Evolutionary conservation across 192 early-diverging fungal genomes (phyloP), one percentile per base, ranked within the genome.

Genomic region (Entophlyctis helioformis): DNA sequence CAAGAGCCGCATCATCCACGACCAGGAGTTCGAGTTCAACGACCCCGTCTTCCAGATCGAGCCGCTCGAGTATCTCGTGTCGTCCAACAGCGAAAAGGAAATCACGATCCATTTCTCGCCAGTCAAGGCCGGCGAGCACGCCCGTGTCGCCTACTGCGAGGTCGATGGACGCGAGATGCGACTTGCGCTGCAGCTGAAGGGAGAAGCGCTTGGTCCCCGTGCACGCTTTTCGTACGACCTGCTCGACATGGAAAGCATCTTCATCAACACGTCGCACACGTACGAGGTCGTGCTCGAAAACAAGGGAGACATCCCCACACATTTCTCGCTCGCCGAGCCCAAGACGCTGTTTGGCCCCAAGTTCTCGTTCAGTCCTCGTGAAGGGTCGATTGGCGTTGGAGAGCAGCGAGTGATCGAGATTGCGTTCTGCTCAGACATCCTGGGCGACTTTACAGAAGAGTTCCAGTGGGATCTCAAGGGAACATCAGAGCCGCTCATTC

Each of bases 271-370:
- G 19, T 15, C 39, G 18, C 77, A 79, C 46, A 50, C 32, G 25
- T 79, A 69, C 46, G 62, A 74, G 43, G 52, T 78, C 11, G 32
- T 69, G 32, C 36, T 80, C 3, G 74, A 80, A 42, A 80, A 80
- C 45, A 36, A 50, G 0, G 77, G 77, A 11, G 59, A 76, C 4
- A 80, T 80, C 34, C 51, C 59, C 16, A 54, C 63, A 15, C 42
- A 47, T 0, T 78, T 44, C 43, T 36, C 34, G 12, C 19, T 71
- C 0, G 3, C 40, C n/a, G 48, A 38, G 20, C 39, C 58, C 4
- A 35, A 34, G 7, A 42, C 54, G 7, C 19, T 61, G 6, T 71
- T 70, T 56, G 67, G 69, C 13, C 60, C 63, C 10, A 67, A 65
- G 40, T 73, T 78, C 42, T 39, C 13, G 2, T 78, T 80, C 36